phyloP scores from a whole-genome alignment of 2,329 filamentous ascomycete species.

The Dendrostoma leiphaemia region DNA sequence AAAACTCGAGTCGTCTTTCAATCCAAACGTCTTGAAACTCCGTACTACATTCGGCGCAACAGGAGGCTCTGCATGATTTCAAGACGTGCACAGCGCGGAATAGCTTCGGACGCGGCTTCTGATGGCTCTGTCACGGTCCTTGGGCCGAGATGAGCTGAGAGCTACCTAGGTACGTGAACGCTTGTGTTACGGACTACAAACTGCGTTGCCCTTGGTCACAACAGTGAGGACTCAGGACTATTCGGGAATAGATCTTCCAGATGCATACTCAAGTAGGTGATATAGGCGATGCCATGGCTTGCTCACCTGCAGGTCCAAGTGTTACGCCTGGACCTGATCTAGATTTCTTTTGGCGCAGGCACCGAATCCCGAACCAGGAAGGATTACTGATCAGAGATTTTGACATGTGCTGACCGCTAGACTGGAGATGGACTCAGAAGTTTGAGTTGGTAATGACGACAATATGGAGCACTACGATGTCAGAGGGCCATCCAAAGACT shows the following conservation, averaged over 20 bases:
- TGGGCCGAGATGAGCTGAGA: too few species aligned
- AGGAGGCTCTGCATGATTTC: neutral
- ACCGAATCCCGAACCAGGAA: neutral
- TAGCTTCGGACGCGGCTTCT: too few species aligned
- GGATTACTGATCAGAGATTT: neutral
- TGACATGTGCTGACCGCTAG: neutral
- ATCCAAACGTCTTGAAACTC: too few species aligned
- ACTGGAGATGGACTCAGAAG: neutral
- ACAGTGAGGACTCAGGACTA: neutral
- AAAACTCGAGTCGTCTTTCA: too few species aligned
- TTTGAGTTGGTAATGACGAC: neutral
- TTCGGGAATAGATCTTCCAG: neutral
- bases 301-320: neutral
- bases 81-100: neutral
- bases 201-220: neutral
- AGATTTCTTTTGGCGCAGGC: neutral
- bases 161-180: too few species aligned
- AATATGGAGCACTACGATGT: neutral
- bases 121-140: too few species aligned
- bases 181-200: too few species aligned
- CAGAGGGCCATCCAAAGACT: neutral
- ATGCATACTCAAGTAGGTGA: too few species aligned
- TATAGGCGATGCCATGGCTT: neutral
- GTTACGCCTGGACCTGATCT: neutral
- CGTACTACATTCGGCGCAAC: too few species aligned